Base-by-base conservation (phyloP, 352 stramenopile genomes). In the Globisporangium radiosum region DNA sequence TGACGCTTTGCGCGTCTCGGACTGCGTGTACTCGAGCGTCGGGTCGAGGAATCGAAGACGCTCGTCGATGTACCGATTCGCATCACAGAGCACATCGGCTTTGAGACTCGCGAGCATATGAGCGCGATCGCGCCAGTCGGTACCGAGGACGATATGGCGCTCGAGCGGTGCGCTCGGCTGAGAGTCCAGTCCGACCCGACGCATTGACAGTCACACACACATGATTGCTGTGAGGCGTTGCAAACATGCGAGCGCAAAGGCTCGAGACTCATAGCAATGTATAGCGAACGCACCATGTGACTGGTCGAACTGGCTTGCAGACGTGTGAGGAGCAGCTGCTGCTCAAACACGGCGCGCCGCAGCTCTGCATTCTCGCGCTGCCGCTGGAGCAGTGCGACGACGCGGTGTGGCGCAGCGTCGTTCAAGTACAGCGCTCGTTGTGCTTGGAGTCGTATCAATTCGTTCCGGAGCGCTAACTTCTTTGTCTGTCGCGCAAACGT, bases 21-120 rank as follows among this genome's bases (percentile, higher is more conserved):
- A 9, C 19, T 53, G n/a, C 3, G 62, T n/a, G 47, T 62, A 72
- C 9, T 57, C 57, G 13, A 40, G 14, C n/a, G 19, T 54, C 19
- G 56, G 56, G 36, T 55, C 37, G 13, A 62, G 17, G 40, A 56
- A 62, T 2, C 11, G 47, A 8, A 37, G 8, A 8, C 56, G 56
- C 19, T 62, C 36, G 15, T 11, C 38, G 7, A 62, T 9, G 48
- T 56, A 62, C 9, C 38, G 47, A 9, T 56, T 19, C 1, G 47
- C 56, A 7, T 45, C 45, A 8, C 33, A 10, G 8, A 62, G 48
- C 38, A 8, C 33, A 5, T n/a, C 14, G 7, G 40, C 9, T 14
- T 59, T 52, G 13, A 59, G 15, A 4, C 36, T 13, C 43, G 39
- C n/a, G 25, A 59, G n/a, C 43, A 19, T 40, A 40, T 19, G 33